These are phyloP conservation scores for Erysiphe pisi DNA, from an alignment of 2,329 filamentous ascomycete species.

Conservation along the genomic window DNA sequence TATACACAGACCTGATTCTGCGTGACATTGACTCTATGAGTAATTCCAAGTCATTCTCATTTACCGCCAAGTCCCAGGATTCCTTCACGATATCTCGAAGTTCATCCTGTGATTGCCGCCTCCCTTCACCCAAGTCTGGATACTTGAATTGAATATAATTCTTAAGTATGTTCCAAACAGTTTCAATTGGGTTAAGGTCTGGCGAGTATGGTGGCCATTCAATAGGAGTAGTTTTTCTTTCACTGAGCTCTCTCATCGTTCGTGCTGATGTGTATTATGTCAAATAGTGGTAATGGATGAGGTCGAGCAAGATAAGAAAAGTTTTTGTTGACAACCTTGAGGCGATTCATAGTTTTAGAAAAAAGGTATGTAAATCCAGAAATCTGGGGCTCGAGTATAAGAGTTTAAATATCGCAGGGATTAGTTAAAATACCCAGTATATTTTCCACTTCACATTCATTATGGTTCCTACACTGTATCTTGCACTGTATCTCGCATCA, in stretches of 20 bases:
- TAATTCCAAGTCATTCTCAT: neutral
- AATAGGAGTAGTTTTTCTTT: neutral
- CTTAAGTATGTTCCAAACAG: neutral
- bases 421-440: too few relatives aligned
- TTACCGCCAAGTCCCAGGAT: slow-evolving; percentile 2
- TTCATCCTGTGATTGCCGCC: slow-evolving; percentile 17
- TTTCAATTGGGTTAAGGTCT: slow-evolving; percentile 6
- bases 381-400: slow-evolving; percentile 10
- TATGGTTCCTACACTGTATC: too few relatives aligned
- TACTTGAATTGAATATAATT: slow-evolving; percentile 6
- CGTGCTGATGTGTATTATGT: too few relatives aligned
- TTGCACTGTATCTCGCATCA: too few relatives aligned
- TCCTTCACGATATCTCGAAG: slow-evolving; percentile 8
- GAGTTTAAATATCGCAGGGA: too few relatives aligned
- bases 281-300: slow-evolving; percentile 8
- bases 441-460: too few relatives aligned
- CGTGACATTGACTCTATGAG: slow-evolving; percentile 14
- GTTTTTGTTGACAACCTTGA: slow-evolving; percentile 18
- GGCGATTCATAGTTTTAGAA: slow-evolving; percentile 21
- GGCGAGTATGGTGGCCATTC: too few relatives aligned
- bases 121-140: slow-evolving; percentile 20
- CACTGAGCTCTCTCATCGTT: neutral
- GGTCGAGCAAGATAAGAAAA: slow-evolving; percentile 19
- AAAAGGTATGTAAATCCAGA: slow-evolving; percentile 25
- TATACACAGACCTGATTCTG: slow-evolving; percentile 8